Conservation (phyloP, 768 basidiomycete genomes). For the Podaxis sp. region DNA sequence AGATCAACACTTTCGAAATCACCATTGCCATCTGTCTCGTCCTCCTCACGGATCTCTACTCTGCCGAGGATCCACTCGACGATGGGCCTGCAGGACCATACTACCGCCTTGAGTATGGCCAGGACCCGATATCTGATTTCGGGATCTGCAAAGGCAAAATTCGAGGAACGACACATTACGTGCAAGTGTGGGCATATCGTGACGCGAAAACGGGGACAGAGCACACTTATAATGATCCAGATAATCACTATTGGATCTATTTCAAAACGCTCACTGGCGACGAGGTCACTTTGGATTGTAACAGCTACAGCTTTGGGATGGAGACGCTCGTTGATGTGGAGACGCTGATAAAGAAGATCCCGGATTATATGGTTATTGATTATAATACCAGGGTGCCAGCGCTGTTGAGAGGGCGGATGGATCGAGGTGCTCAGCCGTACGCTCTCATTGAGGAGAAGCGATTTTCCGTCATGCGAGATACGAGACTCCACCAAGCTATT, state of each 20-base stretch:
- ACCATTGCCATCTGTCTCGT: constrained; percentile 29
- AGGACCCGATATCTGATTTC: constrained; percentile 41
- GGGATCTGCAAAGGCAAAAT: constrained; percentile 37
- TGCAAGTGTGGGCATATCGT: constrained; percentile 1
- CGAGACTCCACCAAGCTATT: constrained; percentile 20
- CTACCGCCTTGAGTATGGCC: constrained; percentile 32
- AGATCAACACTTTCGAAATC: constrained; percentile 33
- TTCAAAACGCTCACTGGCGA: constrained; percentile 41
- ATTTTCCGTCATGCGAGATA: constrained; percentile 29
- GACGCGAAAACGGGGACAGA: constrained; percentile 29
- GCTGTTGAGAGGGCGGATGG: background rate
- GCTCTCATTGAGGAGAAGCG: constrained; percentile 7
- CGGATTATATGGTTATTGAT: background rate
- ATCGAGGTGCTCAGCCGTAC: background rate
- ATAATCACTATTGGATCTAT: constrained; percentile 50
- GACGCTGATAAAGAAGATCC: background rate
- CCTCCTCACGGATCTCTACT: constrained; percentile 37
- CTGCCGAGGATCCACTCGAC: constrained; percentile 20
- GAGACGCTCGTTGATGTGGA: background rate
- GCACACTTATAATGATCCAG: constrained; percentile 36
- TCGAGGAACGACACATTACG: constrained; percentile 21
- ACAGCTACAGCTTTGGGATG: constrained; percentile 26
- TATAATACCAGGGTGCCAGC: background rate
- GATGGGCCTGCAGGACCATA: constrained; percentile 15
- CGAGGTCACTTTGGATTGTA: constrained; percentile 37